phyloP scores from a whole-genome alignment of 345 rosid genomes.

The Citrus cavaleriei region DNA sequence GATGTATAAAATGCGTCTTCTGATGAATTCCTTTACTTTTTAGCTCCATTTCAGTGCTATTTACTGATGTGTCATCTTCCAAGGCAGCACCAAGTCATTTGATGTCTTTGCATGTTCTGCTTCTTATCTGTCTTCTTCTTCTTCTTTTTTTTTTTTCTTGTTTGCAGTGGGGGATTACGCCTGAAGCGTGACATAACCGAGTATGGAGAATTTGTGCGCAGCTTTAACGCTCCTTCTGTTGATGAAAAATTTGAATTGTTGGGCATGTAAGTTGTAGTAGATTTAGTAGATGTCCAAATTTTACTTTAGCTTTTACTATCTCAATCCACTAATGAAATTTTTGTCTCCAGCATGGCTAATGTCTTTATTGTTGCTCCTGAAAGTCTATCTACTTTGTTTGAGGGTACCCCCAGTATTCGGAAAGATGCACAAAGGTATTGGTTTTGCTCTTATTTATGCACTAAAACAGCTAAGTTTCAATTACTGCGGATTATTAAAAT shows the following conservation, averaged over 20 bases:
- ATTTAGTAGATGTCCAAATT: not conserved
- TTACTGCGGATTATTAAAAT: not conserved
- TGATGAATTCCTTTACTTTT: not conserved
- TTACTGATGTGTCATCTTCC: not conserved
- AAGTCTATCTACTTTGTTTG: constrained; percentile 85
- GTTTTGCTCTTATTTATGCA: not conserved
- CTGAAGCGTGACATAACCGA: constrained; percentile 94
- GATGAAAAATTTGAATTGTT: constrained; percentile 94
- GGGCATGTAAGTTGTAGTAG: constrained; percentile 64
- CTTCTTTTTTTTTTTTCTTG: not conserved
- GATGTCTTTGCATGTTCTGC: constrained; percentile 12
- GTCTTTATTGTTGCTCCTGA: constrained; percentile 97
- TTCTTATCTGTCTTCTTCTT: not conserved
- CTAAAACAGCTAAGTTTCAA: not conserved
- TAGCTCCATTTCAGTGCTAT: not conserved
- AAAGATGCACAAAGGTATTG: constrained; percentile 87
- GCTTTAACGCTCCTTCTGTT: constrained; percentile 84
- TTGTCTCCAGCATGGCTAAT: constrained; percentile 73
- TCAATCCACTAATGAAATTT: constrained; percentile 16
- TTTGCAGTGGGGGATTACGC: constrained; percentile 84
- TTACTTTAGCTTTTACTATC: not conserved
- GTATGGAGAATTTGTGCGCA: constrained; percentile 82
- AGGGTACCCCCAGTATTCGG: constrained; percentile 91
- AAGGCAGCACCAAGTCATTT: not conserved
- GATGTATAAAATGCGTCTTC: not conserved